Evolutionary conservation across 2,329 filamentous ascomycete genomes (phyloP).

Genomic region (Claviceps pusilla): DNA sequence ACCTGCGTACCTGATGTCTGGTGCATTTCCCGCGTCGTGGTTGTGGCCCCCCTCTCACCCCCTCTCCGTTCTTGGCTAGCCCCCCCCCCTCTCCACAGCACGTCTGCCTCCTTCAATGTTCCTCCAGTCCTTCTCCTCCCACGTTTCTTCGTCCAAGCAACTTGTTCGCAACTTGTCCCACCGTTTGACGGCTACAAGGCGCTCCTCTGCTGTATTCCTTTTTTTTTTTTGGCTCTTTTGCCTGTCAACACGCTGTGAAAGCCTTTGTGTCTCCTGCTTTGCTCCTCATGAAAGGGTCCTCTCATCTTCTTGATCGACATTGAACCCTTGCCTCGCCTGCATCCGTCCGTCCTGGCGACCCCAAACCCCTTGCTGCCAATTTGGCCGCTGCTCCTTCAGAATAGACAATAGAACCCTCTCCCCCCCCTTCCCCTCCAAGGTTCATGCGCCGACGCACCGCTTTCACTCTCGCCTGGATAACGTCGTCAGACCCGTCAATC

Average conservation of each 20-base stretch:
- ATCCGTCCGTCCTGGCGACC: neutral
- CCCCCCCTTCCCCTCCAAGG: neutral
- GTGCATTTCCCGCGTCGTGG: neutral
- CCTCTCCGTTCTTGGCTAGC: neutral
- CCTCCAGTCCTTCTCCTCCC: neutral
- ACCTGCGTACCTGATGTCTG: neutral
- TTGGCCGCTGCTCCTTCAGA: conserved; percentile 3
- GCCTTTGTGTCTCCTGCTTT: neutral
- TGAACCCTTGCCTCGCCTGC: neutral
- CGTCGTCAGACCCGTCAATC: neutral
- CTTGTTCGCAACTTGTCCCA: neutral
- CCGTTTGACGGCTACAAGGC: neutral
- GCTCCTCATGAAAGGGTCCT: neutral
- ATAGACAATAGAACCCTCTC: neutral
- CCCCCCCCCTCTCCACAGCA: neutral
- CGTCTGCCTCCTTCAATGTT: neutral
- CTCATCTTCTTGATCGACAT: neutral
- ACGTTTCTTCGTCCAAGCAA: neutral
- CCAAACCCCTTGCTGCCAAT: neutral
- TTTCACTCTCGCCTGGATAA: conserved; percentile 1
- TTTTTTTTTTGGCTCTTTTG: neutral
- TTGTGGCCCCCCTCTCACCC: neutral
- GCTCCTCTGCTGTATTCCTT: neutral
- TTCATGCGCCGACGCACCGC: conserved; percentile 5
- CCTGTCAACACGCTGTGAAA: neutral